These are phyloP conservation scores for Phytophthora sansomeana DNA, from an alignment of 352 stramenopile species.

Conservation along the genomic window DNA sequence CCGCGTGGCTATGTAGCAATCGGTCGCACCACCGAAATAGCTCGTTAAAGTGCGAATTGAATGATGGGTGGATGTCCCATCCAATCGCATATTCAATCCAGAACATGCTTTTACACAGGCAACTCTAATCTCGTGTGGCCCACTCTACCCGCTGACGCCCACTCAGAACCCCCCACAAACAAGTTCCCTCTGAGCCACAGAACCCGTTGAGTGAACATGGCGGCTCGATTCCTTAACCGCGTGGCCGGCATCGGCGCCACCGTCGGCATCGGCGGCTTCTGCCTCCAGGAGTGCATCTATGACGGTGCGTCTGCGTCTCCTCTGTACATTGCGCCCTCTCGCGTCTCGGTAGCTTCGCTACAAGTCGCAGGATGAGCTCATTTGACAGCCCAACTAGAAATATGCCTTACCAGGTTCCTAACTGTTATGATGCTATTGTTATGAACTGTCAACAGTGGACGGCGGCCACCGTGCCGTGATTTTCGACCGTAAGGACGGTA, in stretches of 20 bases:
- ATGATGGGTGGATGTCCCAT: slow-evolving; percentile 12
- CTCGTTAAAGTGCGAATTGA: slow-evolving; percentile 13
- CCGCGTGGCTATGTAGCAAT: slow-evolving; percentile 13
- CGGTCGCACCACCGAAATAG: slow-evolving; percentile 17
- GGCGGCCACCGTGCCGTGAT: slow-evolving; percentile 98
- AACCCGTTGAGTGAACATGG: slow-evolving; percentile 53
- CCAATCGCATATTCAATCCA: background rate
- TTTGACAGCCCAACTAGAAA: background rate
- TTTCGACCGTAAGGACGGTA: slow-evolving; percentile 98
- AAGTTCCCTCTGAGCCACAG: slow-evolving; percentile 38
- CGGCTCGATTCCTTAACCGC: slow-evolving; percentile 79
- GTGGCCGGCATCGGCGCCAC: slow-evolving; percentile 60
- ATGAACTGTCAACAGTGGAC: slow-evolving; percentile 89
- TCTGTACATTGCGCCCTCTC: background rate
- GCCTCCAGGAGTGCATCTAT: slow-evolving; percentile 84
- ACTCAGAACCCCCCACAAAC: slow-evolving; percentile 20
- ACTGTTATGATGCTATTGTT: slow-evolving; percentile 15
- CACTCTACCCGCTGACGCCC: slow-evolving; percentile 13
- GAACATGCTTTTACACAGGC: slow-evolving; percentile 12
- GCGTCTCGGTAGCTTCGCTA: slow-evolving; percentile 1
- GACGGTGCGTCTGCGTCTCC: slow-evolving; percentile 64
- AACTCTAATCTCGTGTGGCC: slow-evolving; percentile 23
- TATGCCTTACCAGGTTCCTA: background rate
- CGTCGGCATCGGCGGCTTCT: slow-evolving; percentile 74
- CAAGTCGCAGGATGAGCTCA: slow-evolving; percentile 1